Evolutionary conservation across 2,329 filamentous ascomycete genomes (phyloP), one percentile per base, ranked within the genome.

Genomic region (Ustulina deusta): DNA sequence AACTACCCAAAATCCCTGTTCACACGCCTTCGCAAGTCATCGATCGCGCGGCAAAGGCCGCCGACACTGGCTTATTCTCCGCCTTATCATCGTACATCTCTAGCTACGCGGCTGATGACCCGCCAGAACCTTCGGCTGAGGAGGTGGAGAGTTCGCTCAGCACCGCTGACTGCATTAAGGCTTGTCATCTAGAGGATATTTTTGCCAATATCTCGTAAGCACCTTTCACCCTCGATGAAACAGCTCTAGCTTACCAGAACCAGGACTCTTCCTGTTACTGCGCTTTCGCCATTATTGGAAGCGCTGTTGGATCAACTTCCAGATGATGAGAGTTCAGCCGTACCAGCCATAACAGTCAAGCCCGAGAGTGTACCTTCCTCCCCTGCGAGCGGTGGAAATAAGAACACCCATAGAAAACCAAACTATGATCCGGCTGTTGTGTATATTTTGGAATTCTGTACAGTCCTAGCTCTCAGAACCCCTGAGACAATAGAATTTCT

Each of bases 21-120:
- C 95, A 97, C 75, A 93, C 89, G 13, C 94, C 96, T 1, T 96
- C 93, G 10, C 94, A 97, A 77, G 89, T 98, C 56, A 94, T 99
- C 71, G 96, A 98, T 78, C 90, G 95, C 64, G 94, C 90, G 64
- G 86, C 92, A 48, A 92, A 93, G 71, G 85, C 90, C 38, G 88
- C 85, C 65, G 96, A 99, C 32, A 90, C 90, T 2, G 94, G 96
- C 6, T 87, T 99, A 57, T 94, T 99, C 78, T 97, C 94, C 3
- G 94, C 95, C 0, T 93, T 99, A 75, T 97, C 95, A 0, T 97
- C 93, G 5, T 99, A 98, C 76, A 94, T 99, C 36, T 97, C 94
- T n/a, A 98, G 95, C 79, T 98, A 99, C 78, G 96, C 97, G 48
- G 97, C 96, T 11, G 96, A 98, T 79, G 96, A 99, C 76, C 96